These are phyloP conservation scores for Alliaria petiolata DNA, from an alignment of 345 rosid species.

Conservation along the genomic window DNA sequence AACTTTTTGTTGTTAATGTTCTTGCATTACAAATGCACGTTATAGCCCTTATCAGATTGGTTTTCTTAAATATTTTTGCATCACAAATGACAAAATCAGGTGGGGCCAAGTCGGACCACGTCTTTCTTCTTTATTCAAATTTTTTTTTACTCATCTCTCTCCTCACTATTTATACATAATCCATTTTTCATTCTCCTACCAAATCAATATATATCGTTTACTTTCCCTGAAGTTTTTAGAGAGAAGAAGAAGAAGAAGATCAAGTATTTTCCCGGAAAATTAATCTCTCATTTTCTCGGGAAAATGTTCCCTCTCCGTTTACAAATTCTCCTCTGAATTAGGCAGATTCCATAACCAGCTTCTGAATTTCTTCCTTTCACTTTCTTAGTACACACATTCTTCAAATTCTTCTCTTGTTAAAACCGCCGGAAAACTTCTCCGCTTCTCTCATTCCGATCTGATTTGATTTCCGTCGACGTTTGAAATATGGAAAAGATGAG, in stretches of 20 bases:
- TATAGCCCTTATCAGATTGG: conserved; percentile 11
- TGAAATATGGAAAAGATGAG: background rate
- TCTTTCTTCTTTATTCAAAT: conserved; percentile 26
- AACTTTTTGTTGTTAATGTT: too few relatives aligned
- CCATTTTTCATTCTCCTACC: conserved; percentile 13
- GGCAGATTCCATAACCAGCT: background rate
- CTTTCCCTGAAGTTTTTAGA: background rate
- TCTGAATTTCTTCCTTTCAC: background rate
- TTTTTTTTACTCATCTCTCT: background rate
- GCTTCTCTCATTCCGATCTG: conserved; percentile 5
- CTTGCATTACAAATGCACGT: conserved; percentile 30
- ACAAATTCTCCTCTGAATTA: background rate
- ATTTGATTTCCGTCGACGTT: background rate
- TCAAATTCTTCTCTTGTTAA: background rate
- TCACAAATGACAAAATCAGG: conserved; percentile 20
- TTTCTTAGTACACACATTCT: background rate
- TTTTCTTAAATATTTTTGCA: background rate
- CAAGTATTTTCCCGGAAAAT: conserved; percentile 8
- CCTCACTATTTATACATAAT: background rate
- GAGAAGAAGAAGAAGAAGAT: background rate
- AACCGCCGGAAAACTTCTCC: background rate
- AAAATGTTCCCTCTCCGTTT: background rate
- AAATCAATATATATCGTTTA: conserved; percentile 4
- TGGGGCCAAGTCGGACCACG: conserved; percentile 33
- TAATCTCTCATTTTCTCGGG: conserved; percentile 10